A percentile compares a stretch with the other conserved stretches of the same genome.
Conservation (phyloP, 495 filamentous ascomycete genomes). For the Stereocaulon alpinum region DNA sequence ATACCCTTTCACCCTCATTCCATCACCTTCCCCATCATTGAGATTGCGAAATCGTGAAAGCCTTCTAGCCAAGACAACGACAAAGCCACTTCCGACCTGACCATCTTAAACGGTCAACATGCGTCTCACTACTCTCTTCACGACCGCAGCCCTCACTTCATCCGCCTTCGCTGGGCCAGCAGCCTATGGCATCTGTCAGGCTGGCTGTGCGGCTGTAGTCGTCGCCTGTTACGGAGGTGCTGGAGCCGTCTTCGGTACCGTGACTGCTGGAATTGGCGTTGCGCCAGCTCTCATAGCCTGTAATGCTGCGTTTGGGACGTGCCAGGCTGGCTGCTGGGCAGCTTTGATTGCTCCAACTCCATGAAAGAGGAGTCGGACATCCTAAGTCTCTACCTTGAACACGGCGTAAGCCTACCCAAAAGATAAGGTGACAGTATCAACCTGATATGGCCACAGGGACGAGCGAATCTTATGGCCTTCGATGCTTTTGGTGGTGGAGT, state of each 20-base stretch:
- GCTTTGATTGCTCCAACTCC: conserved; percentile 28
- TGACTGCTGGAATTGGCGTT: conserved; percentile 29
- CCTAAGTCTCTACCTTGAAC: too few species aligned
- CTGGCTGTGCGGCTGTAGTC: conserved; percentile 38
- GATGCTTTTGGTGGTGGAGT: neutral
- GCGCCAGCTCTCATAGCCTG: conserved; percentile 37
- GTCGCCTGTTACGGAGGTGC: conserved; percentile 45
- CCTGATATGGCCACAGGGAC: too few species aligned
- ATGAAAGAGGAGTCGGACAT: neutral
- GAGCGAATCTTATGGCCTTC: too few species aligned
- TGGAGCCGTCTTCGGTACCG: conserved; percentile 35
- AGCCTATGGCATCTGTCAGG: conserved; percentile 41
- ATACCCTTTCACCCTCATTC: too few species aligned
- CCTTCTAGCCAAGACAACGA: too few species aligned
- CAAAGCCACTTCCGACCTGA: neutral
- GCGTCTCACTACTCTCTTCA: conserved; percentile 1
- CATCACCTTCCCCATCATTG: too few species aligned
- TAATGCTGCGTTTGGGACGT: conserved; percentile 40
- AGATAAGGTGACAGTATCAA: too few species aligned
- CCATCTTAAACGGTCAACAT: neutral
- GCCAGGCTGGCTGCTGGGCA: conserved; percentile 37
- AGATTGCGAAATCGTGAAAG: too few species aligned
- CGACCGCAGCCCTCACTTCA: conserved; percentile 4
- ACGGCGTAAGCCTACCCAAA: too few species aligned
- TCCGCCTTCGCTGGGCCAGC: conserved; percentile 27